Evolutionary conservation across 148 eudicot genomes (phyloP).

Genomic region (Rhododendron ferrugineum): DNA sequence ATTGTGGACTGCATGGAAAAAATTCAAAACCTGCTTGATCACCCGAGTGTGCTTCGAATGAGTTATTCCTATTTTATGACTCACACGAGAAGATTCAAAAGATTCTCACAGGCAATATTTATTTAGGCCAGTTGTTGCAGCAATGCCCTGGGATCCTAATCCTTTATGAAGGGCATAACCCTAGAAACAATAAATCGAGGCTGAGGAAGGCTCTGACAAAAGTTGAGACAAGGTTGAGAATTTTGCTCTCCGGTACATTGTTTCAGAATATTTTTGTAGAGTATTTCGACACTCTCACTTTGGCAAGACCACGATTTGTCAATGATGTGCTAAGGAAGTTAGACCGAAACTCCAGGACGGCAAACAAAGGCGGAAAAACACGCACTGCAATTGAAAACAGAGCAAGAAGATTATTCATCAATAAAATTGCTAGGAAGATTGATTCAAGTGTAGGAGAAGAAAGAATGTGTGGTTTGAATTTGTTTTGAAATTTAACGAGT

Average conservation of each 20-base stretch:
- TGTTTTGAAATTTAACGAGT: slow-evolving; percentile 47
- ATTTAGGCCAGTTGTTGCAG: slow-evolving; percentile 74
- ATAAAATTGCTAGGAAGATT: slow-evolving; percentile 62
- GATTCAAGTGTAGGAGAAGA: slow-evolving; percentile 52
- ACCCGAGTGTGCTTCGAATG: slow-evolving; percentile 94
- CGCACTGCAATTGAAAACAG: slow-evolving; percentile 67
- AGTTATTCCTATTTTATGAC: slow-evolving; percentile 84
- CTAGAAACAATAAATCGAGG: slow-evolving; percentile 86
- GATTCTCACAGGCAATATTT: slow-evolving; percentile 74
- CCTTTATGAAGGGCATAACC: slow-evolving; percentile 96
- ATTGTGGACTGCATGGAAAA: slow-evolving; percentile 87
- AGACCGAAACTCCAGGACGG: slow-evolving; percentile 70
- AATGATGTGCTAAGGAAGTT: slow-evolving; percentile 63
- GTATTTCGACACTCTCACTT: slow-evolving; percentile 83
- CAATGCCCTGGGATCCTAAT: slow-evolving; percentile 78
- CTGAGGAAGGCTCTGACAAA: slow-evolving; percentile 79
- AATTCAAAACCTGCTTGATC: slow-evolving; percentile 83
- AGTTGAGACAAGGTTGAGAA: slow-evolving; percentile 63
- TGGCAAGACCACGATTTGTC: slow-evolving; percentile 85
- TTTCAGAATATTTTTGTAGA: slow-evolving; percentile 96
- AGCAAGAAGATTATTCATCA: slow-evolving; percentile 78
- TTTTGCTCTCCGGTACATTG: slow-evolving; percentile 77
- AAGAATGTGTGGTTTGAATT: slow-evolving; percentile 56
- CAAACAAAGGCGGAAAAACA: slow-evolving; percentile 50
- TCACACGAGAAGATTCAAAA: slow-evolving; percentile 80